Conservation (phyloP, 139 green algal species). For the Chlamydomonas applanata region DNA sequence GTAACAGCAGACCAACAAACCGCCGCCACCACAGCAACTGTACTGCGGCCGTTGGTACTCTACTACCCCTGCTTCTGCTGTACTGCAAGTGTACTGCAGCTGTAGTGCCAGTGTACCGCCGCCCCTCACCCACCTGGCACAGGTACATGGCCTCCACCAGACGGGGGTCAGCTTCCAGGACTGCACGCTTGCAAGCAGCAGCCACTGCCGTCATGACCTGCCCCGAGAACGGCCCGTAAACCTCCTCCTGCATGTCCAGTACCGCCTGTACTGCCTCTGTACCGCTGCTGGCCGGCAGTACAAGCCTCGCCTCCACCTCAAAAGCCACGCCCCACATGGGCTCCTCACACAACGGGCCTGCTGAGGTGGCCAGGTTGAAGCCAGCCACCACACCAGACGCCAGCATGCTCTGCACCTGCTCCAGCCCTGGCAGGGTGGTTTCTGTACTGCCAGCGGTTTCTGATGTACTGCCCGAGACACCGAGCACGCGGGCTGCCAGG, state of each 20-base stretch:
- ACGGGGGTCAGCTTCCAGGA: constrained; percentile 78
- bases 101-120: no score
- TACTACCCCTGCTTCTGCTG: no score
- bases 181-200: constrained; percentile 71
- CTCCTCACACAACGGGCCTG: constrained; percentile 95
- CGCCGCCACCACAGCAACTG: no score
- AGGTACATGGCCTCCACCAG: constrained; percentile 95
- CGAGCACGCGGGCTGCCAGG: no score
- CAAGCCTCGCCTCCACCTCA: constrained; percentile 59
- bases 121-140: constrained; percentile 66
- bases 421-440: constrained; percentile 4
- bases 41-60: no score
- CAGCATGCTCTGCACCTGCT: constrained; percentile 45
- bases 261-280: background rate
- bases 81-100: no score
- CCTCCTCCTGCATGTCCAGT: constrained; percentile 69
- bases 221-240: constrained; percentile 85
- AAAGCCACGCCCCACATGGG: constrained; percentile 90
- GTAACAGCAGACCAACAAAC: no score
- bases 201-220: constrained; percentile 76
- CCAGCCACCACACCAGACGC: constrained; percentile 75
- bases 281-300: background rate
- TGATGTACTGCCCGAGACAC: no score
- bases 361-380: constrained; percentile 86
- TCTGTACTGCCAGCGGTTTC: no score